Conservation (phyloP, 2,329 filamentous ascomycete genomes). For the Aspergillus fructus region DNA sequence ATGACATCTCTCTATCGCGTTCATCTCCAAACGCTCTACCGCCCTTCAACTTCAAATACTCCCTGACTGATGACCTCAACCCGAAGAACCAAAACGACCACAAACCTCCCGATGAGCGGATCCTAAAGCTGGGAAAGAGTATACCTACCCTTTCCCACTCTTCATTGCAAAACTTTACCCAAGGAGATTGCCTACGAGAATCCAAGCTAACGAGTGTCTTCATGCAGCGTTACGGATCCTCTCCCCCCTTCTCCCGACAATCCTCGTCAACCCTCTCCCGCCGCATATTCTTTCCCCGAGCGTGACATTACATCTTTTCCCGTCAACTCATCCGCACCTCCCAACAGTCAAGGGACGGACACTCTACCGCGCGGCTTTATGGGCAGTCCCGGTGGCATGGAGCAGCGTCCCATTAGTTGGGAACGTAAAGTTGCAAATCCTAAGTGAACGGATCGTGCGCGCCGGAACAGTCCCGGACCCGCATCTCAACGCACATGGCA, state of each 20-base stretch:
- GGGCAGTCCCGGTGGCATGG: conserved; percentile 96
- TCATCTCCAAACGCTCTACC: conserved; percentile 13
- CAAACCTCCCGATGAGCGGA: conserved; percentile 58
- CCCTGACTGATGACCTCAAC: conserved; percentile 23
- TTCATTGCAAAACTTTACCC: neutral
- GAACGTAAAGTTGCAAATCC: conserved; percentile 81
- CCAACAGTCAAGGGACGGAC: conserved; percentile 89
- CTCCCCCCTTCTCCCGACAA: conserved; percentile 62
- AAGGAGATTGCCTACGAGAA: neutral
- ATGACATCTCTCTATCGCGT: conserved; percentile 30
- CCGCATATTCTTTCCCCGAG: conserved; percentile 62
- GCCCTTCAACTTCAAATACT: conserved; percentile 10
- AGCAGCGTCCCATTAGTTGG: conserved; percentile 87
- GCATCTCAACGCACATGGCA: conserved; percentile 23
- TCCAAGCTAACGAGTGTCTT: conserved; percentile 11
- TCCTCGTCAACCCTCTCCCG: conserved; percentile 61
- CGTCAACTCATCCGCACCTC: conserved; percentile 63
- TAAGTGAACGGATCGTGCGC: conserved; percentile 84
- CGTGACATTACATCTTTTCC: conserved; percentile 64
- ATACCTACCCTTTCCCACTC: conserved; percentile 26
- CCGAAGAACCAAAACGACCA: conserved; percentile 33
- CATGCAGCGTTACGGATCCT: conserved; percentile 56
- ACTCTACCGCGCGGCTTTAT: conserved; percentile 87
- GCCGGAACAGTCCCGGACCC: conserved; percentile 41
- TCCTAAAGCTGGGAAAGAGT: conserved; percentile 64